Evolutionary conservation across 768 basidiomycete genomes (phyloP).

Genomic region (Agrocybe praecox): DNA sequence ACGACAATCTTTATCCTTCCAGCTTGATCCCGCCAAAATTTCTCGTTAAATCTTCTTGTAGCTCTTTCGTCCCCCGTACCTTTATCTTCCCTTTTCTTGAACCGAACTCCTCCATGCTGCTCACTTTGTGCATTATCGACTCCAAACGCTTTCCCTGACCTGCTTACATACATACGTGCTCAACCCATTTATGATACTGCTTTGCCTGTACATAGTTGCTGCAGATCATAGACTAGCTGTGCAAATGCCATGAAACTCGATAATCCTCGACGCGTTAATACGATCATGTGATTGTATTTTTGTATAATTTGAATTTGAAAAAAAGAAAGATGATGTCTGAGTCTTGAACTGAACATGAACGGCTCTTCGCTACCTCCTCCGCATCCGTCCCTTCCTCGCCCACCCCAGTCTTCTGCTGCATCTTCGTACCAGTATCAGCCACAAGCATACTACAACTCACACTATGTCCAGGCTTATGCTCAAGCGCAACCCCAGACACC

Average conservation of each 20-base stretch:
- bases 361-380: slow-evolving; percentile 18
- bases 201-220: slow-evolving; percentile 16
- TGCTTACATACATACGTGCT: slow-evolving; percentile 15
- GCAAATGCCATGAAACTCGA: slow-evolving; percentile 18
- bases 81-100: slow-evolving; percentile 20
- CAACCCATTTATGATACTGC: slow-evolving; percentile 24
- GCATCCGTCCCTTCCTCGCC: slow-evolving; percentile 22
- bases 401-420: background rate
- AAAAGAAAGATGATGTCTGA: background rate
- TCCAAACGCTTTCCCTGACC: slow-evolving; percentile 15
- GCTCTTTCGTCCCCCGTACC: slow-evolving; percentile 11
- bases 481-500: slow-evolving; percentile 22
- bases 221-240: slow-evolving; percentile 21
- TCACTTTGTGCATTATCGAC: slow-evolving; percentile 16
- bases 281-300: slow-evolving; percentile 21
- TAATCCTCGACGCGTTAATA: background rate
- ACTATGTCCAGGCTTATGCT: slow-evolving; percentile 59
- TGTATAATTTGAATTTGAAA: slow-evolving; percentile 3
- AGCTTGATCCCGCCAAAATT: slow-evolving; percentile 10
- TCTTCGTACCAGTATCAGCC: slow-evolving; percentile 18
- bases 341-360: slow-evolving; percentile 4
- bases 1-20: slow-evolving; percentile 5
- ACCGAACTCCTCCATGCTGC: slow-evolving; percentile 15
- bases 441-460: slow-evolving; percentile 40
- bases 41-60: slow-evolving; percentile 8